Percentiles rank a stretch among this genome's conserved stretches.
Evolutionary conservation across 108 stramenopile genomes (phyloP).

Genomic region (Chaetoceros tenuissimus): DNA sequence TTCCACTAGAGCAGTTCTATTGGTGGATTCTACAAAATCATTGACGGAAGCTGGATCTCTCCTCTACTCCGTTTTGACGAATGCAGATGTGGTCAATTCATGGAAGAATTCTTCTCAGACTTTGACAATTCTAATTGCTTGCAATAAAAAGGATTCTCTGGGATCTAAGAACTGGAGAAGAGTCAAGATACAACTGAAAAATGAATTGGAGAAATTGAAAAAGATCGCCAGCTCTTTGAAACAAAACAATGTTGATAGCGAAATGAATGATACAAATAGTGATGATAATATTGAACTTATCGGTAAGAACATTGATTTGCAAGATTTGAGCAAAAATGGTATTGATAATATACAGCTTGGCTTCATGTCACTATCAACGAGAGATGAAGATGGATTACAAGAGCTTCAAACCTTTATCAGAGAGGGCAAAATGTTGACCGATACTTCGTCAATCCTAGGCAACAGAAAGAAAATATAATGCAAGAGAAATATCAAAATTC

Average conservation of each 20-base stretch:
- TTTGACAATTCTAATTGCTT: slow-evolving; percentile 46
- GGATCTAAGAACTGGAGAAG: slow-evolving; percentile 67
- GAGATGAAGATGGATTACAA: slow-evolving; percentile 6
- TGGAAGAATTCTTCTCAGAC: slow-evolving; percentile 7
- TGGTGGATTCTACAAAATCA: slow-evolving; percentile 62
- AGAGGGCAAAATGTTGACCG: slow-evolving; percentile 9
- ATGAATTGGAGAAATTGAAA: slow-evolving; percentile 59
- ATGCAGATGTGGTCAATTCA: slow-evolving; percentile 7
- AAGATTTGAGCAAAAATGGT: slow-evolving; percentile 23
- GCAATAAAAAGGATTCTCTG: slow-evolving; percentile 45
- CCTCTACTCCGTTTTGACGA: slow-evolving; percentile 36
- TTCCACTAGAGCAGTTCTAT: slow-evolving; percentile 17
- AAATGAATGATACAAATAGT: neutral
- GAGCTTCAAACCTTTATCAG: slow-evolving; percentile 24
- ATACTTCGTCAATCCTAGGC: neutral
- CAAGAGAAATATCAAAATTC: too few relatives aligned
- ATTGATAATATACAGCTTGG: slow-evolving; percentile 19
- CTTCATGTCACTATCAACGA: slow-evolving; percentile 16
- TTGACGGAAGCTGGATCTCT: slow-evolving; percentile 46
- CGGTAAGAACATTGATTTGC: slow-evolving; percentile 26
- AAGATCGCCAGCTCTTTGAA: slow-evolving; percentile 21
- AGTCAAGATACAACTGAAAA: slow-evolving; percentile 65
- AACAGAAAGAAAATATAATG: slow-evolving; percentile 1
- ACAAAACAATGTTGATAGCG: neutral
- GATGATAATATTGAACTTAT: neutral